Evolutionary conservation across 2,329 filamentous ascomycete genomes (phyloP), one percentile per base, ranked within the genome.

Genomic region (Septoria petroselini): DNA sequence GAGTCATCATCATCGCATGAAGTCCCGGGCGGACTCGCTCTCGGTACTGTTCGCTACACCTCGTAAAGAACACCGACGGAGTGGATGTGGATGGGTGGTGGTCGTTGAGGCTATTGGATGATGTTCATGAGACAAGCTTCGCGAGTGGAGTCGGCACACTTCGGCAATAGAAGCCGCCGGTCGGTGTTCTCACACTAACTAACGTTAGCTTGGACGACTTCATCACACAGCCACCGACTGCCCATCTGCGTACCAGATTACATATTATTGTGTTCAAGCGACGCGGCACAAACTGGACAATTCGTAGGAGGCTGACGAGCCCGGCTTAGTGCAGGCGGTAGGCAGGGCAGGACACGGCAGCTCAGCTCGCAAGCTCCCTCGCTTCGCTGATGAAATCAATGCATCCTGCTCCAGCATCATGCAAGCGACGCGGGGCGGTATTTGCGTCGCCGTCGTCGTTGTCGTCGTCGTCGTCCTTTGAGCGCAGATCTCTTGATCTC

Each of bases 61-160:
- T 17, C 35, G 35, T 38, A 17, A 9, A 17, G 8, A n/a, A 27
- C 37, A 35, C 42, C 42, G 42, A 45, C 31, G 23, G 42, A 37
- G 21, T 23, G 42, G 42, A 37, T 27, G 17, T 35, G 30, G 42
- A 37, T 30, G 31, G 19, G 29, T 37, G 42, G 18, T n/a, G 41
- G 23, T 27, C 15, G 11, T 29, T 14, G 41, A n/a, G 25, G 6
- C 41, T n/a, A 43, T 43, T 43, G 41, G 41, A 19, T 21, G 41
- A 34, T 27, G 41, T 34, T 14, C 31, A 15, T n/a, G n/a, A 14
- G 9, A 8, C 29, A 43, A 34, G 41, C 41, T 33, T 34, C 14
- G 27, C 4, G 18, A n/a, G 17, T 27, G 41, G 29, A 33, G 14
- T 15, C 30, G 30, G 12, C 30, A 15, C 14, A 12, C 14, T n/a